Conservation (phyloP, 106 monocot genomes). For the Iris macrosiphon region DNA sequence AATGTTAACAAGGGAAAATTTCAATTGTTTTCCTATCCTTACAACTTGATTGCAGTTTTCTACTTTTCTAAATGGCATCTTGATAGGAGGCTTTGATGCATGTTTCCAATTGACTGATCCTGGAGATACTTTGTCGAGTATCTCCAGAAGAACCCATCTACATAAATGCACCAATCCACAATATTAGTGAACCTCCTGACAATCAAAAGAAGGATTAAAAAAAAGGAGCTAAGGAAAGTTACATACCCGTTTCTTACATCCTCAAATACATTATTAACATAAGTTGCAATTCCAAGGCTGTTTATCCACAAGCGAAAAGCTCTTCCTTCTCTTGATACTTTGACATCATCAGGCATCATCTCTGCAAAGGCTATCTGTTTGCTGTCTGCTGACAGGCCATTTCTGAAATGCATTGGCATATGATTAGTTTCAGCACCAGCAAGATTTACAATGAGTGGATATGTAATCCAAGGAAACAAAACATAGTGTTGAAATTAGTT, state of each 20-base stretch:
- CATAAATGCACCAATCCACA: conserved; percentile 2
- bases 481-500: too few species aligned
- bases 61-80: conserved; percentile 94
- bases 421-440: too few species aligned
- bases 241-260: conserved; percentile 43
- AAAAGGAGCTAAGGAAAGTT: neutral
- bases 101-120: conserved; percentile 91
- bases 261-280: conserved; percentile 45
- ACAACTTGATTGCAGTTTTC: conserved; percentile 99
- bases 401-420: conserved; percentile 13
- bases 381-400: conserved; percentile 39
- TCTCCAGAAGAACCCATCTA: conserved; percentile 98
- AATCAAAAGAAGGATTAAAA: neutral
- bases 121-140: conserved; percentile 90
- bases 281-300: conserved; percentile 39
- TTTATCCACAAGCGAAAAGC: conserved; percentile 47
- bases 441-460: too few species aligned
- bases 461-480: too few species aligned
- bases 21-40: conserved; percentile 77
- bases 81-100: conserved; percentile 91
- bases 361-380: conserved; percentile 31
- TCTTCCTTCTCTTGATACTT: conserved; percentile 59
- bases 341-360: conserved; percentile 36
- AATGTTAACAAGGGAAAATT: conserved; percentile 87
- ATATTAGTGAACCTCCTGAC: neutral